Evolutionary conservation across 1,139 yeast species (phyloP), one percentile per base, ranked within the genome.

Genomic region (Pichia sp.): DNA sequence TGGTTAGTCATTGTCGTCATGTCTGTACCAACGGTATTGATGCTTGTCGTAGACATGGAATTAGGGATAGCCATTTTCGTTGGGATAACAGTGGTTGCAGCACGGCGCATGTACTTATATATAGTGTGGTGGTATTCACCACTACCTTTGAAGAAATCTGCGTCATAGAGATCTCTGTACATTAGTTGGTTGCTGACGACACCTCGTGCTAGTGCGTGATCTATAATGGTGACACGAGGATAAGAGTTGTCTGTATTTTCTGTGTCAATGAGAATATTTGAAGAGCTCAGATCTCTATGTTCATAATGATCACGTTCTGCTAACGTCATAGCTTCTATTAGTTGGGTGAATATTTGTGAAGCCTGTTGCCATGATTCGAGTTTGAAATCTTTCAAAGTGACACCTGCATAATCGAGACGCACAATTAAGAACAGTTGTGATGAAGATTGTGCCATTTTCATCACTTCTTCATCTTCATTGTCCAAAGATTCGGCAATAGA

Each of bases 221-320:
- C 82, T 39, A 77, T 70, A n/a, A 79, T 49, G 8, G 74, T 70
- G 11, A 75, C 74, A 34, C 56, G 27, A 25, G 16, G 16, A n/a
- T n/a, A n/a, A n/a, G n/a, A n/a, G n/a, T n/a, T n/a, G n/a, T 29
- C 24, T 2, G 24, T 15, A 6, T 28, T 32, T n/a, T n/a, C n/a
- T n/a, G n/a, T n/a, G n/a, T n/a, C 39, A 14, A 62, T 48, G 13
- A 69, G 59, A 35, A 79, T 60, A 48, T 79, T 79, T n/a, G 77
- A 77, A 67, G 79, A 66, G 45, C 75, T 79, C 41, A 79, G 57
- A 52, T 78, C 82, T 22, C 87, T 64, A 50, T 79, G 87, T 55
- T 79, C 87, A 56, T 78, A 78, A 42, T 61, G 59, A 31, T 57
- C 52, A 15, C 58, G 54, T 52, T 79, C 86, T 2, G 74, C 79